Evolutionary conservation across 164 flowering plant species (phyloP).

Genomic region (Brasenia schreberi): DNA sequence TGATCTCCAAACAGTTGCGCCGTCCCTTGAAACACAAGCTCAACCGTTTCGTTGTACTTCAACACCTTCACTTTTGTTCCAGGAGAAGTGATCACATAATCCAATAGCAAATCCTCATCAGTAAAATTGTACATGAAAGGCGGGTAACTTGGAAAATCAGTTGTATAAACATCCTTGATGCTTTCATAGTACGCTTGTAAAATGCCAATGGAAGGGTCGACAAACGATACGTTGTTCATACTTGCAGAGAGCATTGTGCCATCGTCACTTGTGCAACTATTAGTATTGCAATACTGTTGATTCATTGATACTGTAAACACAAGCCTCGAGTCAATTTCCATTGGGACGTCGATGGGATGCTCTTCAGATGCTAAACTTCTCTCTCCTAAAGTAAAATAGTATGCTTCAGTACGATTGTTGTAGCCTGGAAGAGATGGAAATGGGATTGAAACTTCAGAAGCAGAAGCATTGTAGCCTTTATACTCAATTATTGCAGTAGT

Average conservation of each 20-base stretch:
- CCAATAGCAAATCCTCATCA: slow-evolving; percentile 5
- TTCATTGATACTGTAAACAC: slow-evolving; percentile 8
- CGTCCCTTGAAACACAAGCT: no score
- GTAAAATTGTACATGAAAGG: slow-evolving; percentile 25
- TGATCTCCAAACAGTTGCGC: no score
- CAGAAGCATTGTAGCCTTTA: slow-evolving; percentile 1
- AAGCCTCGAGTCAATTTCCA: slow-evolving; percentile 2
- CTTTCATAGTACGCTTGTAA: slow-evolving; percentile 30
- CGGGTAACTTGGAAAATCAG: slow-evolving; percentile 28
- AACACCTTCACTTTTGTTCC: no score
- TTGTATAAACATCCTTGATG: not conserved
- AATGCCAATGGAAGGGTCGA: slow-evolving; percentile 20
- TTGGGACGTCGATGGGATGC: slow-evolving; percentile 17
- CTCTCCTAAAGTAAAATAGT: not conserved
- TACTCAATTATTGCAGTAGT: slow-evolving; percentile 17
- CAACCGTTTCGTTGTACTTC: no score
- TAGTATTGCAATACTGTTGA: slow-evolving; percentile 3
- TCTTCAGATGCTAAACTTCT: slow-evolving; percentile 13
- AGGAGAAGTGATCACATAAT: no score
- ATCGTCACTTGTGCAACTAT: slow-evolving; percentile 15
- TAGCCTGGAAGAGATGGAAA: slow-evolving; percentile 10
- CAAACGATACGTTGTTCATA: slow-evolving; percentile 44
- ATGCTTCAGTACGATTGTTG: slow-evolving; percentile 6
- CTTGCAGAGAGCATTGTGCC: slow-evolving; percentile 29
- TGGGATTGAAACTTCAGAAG: not conserved